These are phyloP conservation scores for Agroathelia rolfsii DNA, from an alignment of 1,284 basidiomycete species.

Conservation along the genomic window DNA sequence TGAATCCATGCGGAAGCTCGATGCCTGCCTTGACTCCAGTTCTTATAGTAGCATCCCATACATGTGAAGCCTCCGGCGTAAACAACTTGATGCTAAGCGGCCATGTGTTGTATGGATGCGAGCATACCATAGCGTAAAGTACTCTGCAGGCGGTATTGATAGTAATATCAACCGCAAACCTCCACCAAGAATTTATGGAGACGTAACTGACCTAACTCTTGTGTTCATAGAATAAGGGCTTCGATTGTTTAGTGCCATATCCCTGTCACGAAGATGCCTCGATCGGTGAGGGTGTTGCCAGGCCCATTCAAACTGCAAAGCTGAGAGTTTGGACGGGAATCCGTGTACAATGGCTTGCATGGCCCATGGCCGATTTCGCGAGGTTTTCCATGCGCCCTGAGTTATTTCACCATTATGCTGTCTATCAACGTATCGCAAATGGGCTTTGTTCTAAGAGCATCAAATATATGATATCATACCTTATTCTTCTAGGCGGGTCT, in stretches of 20 bases:
- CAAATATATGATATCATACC: constrained; percentile 23
- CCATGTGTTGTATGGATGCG: constrained; percentile 53
- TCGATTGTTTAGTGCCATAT: too few species aligned
- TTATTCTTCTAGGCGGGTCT: constrained; percentile 65
- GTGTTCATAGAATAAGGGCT: too few species aligned
- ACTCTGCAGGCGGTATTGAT: constrained; percentile 31
- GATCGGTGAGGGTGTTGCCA: constrained; percentile 73
- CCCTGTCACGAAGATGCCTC: constrained; percentile 40
- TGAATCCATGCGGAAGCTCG: constrained; percentile 40
- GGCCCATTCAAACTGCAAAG: constrained; percentile 87
- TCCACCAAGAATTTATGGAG: background rate
- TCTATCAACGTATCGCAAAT: constrained; percentile 20
- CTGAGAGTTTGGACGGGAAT: constrained; percentile 79
- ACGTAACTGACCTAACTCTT: too few species aligned
- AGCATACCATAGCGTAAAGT: constrained; percentile 41
- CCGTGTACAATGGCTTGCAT: constrained; percentile 88
- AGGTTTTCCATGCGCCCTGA: constrained; percentile 71
- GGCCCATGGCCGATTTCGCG: constrained; percentile 68
- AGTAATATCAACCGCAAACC: background rate
- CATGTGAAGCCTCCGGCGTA: constrained; percentile 44
- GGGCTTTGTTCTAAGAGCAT: background rate
- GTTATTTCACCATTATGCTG: constrained; percentile 82
- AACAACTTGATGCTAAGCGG: constrained; percentile 64
- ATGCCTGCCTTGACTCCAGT: constrained; percentile 8
- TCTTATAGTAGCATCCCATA: constrained; percentile 31